A percentile compares a stretch with the other conserved stretches of the same genome.
Evolutionary conservation across 2,329 filamentous ascomycete genomes (phyloP).

Genomic region (Talaromyces sp.): DNA sequence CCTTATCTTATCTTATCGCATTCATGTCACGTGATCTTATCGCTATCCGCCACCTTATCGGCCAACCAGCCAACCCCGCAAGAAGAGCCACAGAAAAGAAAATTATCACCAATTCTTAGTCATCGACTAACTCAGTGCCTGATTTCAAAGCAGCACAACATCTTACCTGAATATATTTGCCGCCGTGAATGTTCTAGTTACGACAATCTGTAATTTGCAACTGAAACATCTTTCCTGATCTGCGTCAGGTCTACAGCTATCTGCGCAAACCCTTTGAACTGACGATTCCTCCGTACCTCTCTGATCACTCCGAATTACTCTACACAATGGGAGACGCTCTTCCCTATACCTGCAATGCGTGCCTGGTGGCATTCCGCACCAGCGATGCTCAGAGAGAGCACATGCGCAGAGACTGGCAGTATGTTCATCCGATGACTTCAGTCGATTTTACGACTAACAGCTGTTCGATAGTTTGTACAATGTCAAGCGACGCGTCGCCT

Average conservation of each 20-base stretch:
- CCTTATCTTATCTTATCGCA: background rate
- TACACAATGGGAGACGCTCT: constrained; percentile 52
- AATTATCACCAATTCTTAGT: constrained; percentile 16
- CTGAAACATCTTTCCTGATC: background rate
- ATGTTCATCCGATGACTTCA: constrained; percentile 45
- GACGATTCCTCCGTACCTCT: background rate
- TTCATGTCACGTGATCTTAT: background rate
- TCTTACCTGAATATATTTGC: constrained; percentile 12
- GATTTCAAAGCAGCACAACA: constrained; percentile 31
- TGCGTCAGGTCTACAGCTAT: background rate
- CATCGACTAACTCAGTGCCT: constrained; percentile 11
- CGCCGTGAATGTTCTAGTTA: background rate
- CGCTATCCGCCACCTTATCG: constrained; percentile 8
- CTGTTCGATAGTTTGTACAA: constrained; percentile 74
- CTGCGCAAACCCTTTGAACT: background rate
- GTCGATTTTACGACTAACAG: background rate
- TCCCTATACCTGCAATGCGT: constrained; percentile 97
- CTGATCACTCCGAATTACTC: background rate
- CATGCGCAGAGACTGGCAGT: constrained; percentile 99
- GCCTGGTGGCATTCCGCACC: constrained; percentile 92
- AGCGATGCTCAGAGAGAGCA: constrained; percentile 90
- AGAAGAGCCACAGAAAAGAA: constrained; percentile 29
- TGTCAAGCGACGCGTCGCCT: constrained; percentile 88
- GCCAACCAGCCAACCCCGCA: constrained; percentile 21
- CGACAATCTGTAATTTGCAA: background rate